A percentile compares a stretch with the other conserved stretches of the same genome.
Conservation (phyloP, 257 asterid species). For the Marsdenia floribunda region DNA sequence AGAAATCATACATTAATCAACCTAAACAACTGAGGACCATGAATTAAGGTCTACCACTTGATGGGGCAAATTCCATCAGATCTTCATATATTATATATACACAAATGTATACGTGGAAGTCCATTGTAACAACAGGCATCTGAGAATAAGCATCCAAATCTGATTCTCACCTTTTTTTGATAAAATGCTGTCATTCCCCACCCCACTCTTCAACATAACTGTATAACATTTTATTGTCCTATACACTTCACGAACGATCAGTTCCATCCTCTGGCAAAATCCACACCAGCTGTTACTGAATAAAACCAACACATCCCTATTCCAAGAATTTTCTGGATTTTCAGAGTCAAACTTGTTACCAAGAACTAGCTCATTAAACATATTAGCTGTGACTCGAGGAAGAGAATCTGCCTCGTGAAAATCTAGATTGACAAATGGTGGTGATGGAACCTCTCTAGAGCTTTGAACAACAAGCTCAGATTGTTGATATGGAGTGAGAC, state of each 20-base stretch:
- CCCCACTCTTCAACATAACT: slow-evolving; percentile 34
- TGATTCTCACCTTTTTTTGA: slow-evolving; percentile 39
- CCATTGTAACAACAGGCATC: not conserved
- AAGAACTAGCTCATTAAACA: slow-evolving; percentile 63
- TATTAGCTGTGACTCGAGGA: slow-evolving; percentile 56
- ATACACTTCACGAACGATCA: slow-evolving; percentile 86
- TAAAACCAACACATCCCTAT: slow-evolving; percentile 67
- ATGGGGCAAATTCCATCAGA: not conserved
- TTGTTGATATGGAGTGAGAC: slow-evolving; percentile 65
- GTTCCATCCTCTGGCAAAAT: slow-evolving; percentile 94
- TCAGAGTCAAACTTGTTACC: slow-evolving; percentile 48
- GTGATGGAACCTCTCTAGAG: slow-evolving; percentile 49
- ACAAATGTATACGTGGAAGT: not conserved
- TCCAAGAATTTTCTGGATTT: slow-evolving; percentile 38
- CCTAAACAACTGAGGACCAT: not conserved
- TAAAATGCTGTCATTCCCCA: slow-evolving; percentile 39
- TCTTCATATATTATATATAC: too few relatives aligned
- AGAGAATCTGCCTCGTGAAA: slow-evolving; percentile 80
- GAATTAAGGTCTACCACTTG: not conserved
- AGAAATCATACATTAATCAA: not conserved
- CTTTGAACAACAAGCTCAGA: slow-evolving; percentile 45
- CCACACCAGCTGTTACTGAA: slow-evolving; percentile 92
- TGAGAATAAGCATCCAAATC: slow-evolving; percentile 18
- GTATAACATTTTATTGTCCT: slow-evolving; percentile 59
- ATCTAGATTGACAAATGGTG: slow-evolving; percentile 91